Percentiles rank a stretch among this genome's conserved stretches.
These are phyloP conservation scores for Penicillium steckii DNA, from an alignment of 495 filamentous ascomycete genomes.

Conservation along the genomic window DNA sequence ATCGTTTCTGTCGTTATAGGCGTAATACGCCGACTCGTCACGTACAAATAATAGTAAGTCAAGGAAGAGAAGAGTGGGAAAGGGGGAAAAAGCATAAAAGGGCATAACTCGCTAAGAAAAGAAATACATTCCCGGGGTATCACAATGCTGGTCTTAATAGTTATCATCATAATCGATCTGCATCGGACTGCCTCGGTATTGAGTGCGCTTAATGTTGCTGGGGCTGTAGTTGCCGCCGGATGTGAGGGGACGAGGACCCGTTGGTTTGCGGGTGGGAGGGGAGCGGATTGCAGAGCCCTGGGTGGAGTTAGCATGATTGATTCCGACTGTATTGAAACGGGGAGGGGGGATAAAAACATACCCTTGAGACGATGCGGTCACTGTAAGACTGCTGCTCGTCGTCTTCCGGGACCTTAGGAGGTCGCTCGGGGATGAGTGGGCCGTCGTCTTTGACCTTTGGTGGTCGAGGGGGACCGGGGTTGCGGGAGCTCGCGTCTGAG, in stretches of 20 bases:
- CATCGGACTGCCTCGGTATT: conserved; percentile 49
- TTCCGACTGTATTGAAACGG: not conserved
- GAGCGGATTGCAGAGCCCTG: conserved; percentile 44
- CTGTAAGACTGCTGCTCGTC: conserved; percentile 36
- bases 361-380: conserved; percentile 45
- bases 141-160: conserved; percentile 30
- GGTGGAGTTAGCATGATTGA: conserved; percentile 1
- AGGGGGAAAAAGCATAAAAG: conserved; percentile 1
- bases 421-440: conserved; percentile 48
- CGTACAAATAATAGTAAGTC: conserved; percentile 2
- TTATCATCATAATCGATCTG: conserved; percentile 45
- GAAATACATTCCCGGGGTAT: conserved; percentile 26
- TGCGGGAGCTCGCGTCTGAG: conserved; percentile 42
- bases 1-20: conserved; percentile 1
- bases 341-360: conserved; percentile 22
- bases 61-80: not conserved
- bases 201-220: conserved; percentile 42
- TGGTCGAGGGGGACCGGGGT: conserved; percentile 45
- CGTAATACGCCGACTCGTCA: not conserved
- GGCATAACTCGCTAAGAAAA: conserved; percentile 16
- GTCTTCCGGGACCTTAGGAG: conserved; percentile 41
- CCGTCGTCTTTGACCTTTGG: conserved; percentile 55
- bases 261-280: conserved; percentile 53
- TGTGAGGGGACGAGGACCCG: conserved; percentile 52
- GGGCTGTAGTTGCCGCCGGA: conserved; percentile 47